phyloP scores from a whole-genome alignment of 2,329 filamentous ascomycete species.

The Colletotrichum abscissum region DNA sequence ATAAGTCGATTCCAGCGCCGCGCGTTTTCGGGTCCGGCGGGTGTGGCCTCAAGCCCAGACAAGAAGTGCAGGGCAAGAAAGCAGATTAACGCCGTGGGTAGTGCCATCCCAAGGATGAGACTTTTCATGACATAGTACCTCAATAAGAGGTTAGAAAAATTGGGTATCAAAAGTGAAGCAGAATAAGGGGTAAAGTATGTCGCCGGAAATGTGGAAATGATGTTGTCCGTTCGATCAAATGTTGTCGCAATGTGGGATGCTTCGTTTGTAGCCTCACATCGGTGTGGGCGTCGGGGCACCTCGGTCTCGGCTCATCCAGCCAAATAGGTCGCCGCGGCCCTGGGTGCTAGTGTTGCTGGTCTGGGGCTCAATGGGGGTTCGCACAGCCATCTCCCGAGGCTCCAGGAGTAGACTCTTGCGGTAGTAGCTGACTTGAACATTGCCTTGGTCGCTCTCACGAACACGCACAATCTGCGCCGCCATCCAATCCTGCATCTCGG shows the following conservation, averaged over 20 bases:
- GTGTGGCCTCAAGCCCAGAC: neutral
- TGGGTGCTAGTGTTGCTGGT: constrained; percentile 36
- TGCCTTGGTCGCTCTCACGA: constrained; percentile 67
- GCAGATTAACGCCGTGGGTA: constrained; percentile 27
- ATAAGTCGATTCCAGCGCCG: neutral
- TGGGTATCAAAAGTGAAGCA: constrained; percentile 49
- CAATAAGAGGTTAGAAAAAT: constrained; percentile 36
- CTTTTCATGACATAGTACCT: constrained; percentile 32
- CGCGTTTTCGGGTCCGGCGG: neutral
- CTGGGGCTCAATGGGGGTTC: constrained; percentile 45
- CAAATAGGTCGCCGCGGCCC: constrained; percentile 56
- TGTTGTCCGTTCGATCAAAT: constrained; percentile 8
- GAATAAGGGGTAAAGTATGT: constrained; percentile 34
- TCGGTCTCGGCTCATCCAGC: constrained; percentile 63
- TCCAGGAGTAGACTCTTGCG: constrained; percentile 87
- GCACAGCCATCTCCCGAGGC: constrained; percentile 68
- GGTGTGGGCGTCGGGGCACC: constrained; percentile 37
- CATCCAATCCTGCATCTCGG: constrained; percentile 95
- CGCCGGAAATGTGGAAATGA: constrained; percentile 27
- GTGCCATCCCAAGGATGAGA: constrained; percentile 4
- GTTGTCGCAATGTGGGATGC: constrained; percentile 4
- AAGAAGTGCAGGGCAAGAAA: constrained; percentile 5
- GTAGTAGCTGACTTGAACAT: constrained; percentile 75
- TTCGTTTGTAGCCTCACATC: constrained; percentile 1
- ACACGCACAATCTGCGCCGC: constrained; percentile 83